These are phyloP conservation scores for Fragaria iinumae DNA, from an alignment of 306 rosid genomes.

Conservation along the genomic window DNA sequence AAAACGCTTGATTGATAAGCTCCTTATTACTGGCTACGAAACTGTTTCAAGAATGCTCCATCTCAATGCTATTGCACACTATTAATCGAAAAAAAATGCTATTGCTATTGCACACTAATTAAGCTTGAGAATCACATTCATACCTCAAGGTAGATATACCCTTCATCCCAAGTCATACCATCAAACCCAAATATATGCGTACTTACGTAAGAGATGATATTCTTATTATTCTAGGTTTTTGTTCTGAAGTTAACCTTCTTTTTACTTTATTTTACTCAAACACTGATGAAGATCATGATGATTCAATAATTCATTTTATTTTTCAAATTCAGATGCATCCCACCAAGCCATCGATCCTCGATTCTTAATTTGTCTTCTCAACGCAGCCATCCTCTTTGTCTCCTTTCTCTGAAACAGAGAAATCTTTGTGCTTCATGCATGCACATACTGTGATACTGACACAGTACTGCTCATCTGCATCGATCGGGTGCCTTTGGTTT, in stretches of 20 bases:
- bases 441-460: background rate
- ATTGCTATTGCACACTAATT: background rate
- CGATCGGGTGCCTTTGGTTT: background rate
- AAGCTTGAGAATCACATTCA: background rate
- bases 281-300: background rate
- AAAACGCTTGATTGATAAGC: no score
- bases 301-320: background rate
- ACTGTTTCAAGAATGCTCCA: background rate
- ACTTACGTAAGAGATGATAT: no score
- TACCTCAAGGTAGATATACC: background rate
- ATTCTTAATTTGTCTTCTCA: background rate
- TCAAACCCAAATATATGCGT: background rate
- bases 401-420: no score
- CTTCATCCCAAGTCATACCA: background rate
- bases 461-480: background rate
- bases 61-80: background rate
- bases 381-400: background rate
- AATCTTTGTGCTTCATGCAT: background rate
- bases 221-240: background rate
- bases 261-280: background rate
- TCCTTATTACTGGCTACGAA: background rate
- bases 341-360: background rate
- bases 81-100: no score
- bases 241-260: background rate
- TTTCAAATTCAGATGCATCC: slow-evolving; percentile 7